Evolutionary conservation across 148 eudicot genomes (phyloP).

Genomic region (Rhododendron mucronatum): DNA sequence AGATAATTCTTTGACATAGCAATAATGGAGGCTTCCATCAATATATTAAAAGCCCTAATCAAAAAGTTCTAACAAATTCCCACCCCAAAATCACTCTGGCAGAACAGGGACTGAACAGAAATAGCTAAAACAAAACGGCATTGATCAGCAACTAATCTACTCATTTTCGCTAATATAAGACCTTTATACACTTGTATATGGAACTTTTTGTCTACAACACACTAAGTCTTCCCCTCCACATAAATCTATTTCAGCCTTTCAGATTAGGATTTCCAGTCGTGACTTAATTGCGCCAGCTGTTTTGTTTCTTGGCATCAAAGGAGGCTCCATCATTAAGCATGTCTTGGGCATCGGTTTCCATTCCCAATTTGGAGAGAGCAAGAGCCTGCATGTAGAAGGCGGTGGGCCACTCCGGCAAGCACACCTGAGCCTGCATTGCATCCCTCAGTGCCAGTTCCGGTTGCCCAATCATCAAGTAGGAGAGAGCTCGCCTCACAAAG

Average conservation of each 20-base stretch:
- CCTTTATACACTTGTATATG: constrained; percentile 15
- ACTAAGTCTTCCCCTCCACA: background rate
- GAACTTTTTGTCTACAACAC: background rate
- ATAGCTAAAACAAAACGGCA: background rate
- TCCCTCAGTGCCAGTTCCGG: constrained; percentile 88
- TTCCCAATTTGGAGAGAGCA: constrained; percentile 89
- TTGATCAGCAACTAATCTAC: background rate
- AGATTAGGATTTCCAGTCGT: background rate
- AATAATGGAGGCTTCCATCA: background rate
- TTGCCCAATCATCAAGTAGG: constrained; percentile 80
- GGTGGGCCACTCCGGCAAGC: constrained; percentile 96
- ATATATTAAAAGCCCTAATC: background rate
- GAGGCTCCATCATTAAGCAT: constrained; percentile 91
- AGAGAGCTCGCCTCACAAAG: constrained; percentile 77
- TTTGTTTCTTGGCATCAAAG: constrained; percentile 78
- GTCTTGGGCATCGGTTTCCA: constrained; percentile 98
- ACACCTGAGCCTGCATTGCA: constrained; percentile 99
- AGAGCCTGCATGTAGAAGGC: constrained; percentile 95
- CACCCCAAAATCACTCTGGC: background rate
- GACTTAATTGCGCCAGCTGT: constrained; percentile 68
- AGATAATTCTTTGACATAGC: background rate
- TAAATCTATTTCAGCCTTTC: background rate
- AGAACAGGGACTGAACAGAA: background rate
- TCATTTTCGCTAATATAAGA: constrained; percentile 7
- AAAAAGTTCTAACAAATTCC: background rate